Conservation (phyloP, 2,329 filamentous ascomycete genomes). For the Phyllosticta ampelicida region DNA sequence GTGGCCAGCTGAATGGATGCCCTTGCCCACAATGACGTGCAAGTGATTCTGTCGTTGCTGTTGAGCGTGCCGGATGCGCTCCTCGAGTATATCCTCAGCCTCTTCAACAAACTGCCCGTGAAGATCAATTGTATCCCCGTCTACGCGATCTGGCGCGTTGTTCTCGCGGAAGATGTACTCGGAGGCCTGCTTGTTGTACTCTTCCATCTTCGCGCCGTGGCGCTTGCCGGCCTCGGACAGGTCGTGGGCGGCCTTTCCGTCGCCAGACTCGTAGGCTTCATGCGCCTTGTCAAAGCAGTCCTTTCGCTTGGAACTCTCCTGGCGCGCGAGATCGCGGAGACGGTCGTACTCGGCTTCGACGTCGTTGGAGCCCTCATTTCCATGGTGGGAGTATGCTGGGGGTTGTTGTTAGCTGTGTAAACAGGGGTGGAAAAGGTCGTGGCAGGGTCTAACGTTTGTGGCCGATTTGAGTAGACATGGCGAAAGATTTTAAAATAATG, state of each 20-base stretch:
- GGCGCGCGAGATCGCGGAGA: constrained; percentile 69
- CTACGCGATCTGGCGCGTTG: constrained; percentile 66
- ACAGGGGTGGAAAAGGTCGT: neutral
- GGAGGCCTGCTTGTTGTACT: constrained; percentile 82
- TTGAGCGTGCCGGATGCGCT: constrained; percentile 70
- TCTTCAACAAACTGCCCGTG: constrained; percentile 94
- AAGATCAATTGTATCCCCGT: constrained; percentile 77
- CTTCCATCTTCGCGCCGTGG: constrained; percentile 74
- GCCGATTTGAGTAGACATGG: constrained; percentile 15
- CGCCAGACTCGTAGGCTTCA: constrained; percentile 71
- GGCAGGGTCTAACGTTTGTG: neutral
- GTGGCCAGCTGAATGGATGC: constrained; percentile 72
- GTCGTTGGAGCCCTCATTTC: constrained; percentile 36
- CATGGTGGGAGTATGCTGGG: constrained; percentile 59
- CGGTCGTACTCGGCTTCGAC: constrained; percentile 86
- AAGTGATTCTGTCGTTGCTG: constrained; percentile 66
- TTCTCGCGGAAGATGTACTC: constrained; percentile 95
- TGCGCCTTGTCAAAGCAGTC: constrained; percentile 59
- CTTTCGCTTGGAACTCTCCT: constrained; percentile 68
- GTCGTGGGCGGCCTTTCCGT: constrained; percentile 72
- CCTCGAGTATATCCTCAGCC: constrained; percentile 80
- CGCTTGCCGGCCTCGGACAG: constrained; percentile 76
- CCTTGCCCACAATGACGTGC: constrained; percentile 93
- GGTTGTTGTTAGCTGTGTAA: neutral
- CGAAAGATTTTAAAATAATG: neutral